Conservation (phyloP, 2,329 filamentous ascomycete genomes). For the Ophiocordyceps camponoti-leonardi region DNA sequence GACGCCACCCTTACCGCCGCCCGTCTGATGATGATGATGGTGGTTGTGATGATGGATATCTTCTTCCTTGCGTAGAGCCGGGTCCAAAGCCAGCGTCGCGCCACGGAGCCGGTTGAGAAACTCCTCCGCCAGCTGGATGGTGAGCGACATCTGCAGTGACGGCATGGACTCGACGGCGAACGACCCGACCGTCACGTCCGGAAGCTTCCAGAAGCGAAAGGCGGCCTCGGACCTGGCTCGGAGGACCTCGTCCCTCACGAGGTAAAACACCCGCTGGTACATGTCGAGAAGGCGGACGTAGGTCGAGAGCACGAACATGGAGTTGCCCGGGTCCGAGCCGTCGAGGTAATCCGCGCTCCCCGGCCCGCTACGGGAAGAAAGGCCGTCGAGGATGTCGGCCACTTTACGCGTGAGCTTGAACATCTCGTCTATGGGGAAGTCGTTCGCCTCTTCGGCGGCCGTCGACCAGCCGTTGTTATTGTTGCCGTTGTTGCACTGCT, state of each 20-base stretch:
- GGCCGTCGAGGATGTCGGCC: slow-evolving; percentile 16
- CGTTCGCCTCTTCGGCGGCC: slow-evolving; percentile 7
- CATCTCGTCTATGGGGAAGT: slow-evolving; percentile 22
- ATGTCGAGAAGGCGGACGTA: slow-evolving; percentile 22
- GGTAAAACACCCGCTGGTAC: slow-evolving; percentile 20
- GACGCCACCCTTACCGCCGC: neutral
- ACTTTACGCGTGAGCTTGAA: slow-evolving; percentile 21
- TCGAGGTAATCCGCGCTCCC: slow-evolving; percentile 7
- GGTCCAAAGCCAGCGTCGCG: slow-evolving; percentile 13
- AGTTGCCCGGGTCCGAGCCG: slow-evolving; percentile 17
- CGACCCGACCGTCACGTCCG: slow-evolving; percentile 21
- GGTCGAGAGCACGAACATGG: slow-evolving; percentile 20
- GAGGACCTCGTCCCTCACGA: slow-evolving; percentile 16
- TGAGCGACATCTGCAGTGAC: slow-evolving; percentile 23
- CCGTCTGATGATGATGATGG: neutral
- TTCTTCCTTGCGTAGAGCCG: slow-evolving; percentile 4
- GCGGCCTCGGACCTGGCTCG: slow-evolving; percentile 9
- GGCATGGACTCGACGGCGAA: slow-evolving; percentile 21
- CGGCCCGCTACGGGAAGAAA: slow-evolving; percentile 3
- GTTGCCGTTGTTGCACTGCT: too few relatives aligned
- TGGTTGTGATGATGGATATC: too few relatives aligned
- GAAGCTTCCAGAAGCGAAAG: slow-evolving; percentile 21
- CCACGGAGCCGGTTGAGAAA: slow-evolving; percentile 18
- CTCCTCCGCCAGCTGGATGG: slow-evolving; percentile 23
- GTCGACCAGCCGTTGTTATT: slow-evolving; percentile 9